Evolutionary conservation across 257 asterid species (phyloP).

Genomic region (Anisodus tanguticus): DNA sequence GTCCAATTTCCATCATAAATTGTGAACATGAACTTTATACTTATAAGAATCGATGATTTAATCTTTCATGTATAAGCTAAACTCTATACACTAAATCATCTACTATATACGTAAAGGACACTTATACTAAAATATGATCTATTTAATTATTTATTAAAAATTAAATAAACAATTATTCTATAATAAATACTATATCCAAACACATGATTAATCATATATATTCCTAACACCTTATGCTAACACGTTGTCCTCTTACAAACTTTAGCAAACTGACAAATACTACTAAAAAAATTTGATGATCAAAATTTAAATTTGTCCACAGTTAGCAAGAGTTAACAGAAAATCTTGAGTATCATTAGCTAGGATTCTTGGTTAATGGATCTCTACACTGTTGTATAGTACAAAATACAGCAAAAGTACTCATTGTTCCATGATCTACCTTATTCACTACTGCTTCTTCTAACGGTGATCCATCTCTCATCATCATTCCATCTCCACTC

Average conservation of each 20-base stretch:
- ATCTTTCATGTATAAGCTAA: too few species aligned
- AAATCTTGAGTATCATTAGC: background rate
- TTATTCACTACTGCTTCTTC: constrained; percentile 35
- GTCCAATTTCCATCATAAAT: too few species aligned
- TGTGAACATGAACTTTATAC: too few species aligned
- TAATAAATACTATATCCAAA: too few species aligned
- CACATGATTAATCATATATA: too few species aligned
- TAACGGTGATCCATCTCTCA: constrained; percentile 57
- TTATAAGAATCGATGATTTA: too few species aligned
- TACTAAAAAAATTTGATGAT: background rate
- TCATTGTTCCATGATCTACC: background rate
- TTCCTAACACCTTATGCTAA: background rate
- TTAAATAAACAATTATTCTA: too few species aligned
- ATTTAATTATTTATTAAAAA: too few species aligned
- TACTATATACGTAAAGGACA: too few species aligned
- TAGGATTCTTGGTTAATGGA: background rate
- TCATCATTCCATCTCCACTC: constrained; percentile 46
- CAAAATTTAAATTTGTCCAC: background rate
- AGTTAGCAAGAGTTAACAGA: background rate
- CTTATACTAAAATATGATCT: too few species aligned
- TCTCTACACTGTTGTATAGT: background rate
- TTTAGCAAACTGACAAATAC: background rate
- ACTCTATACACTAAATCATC: too few species aligned
- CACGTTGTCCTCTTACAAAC: background rate
- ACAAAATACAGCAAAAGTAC: background rate